Conservation (phyloP, 345 rosid genomes). For the Corchorus olitorius region DNA sequence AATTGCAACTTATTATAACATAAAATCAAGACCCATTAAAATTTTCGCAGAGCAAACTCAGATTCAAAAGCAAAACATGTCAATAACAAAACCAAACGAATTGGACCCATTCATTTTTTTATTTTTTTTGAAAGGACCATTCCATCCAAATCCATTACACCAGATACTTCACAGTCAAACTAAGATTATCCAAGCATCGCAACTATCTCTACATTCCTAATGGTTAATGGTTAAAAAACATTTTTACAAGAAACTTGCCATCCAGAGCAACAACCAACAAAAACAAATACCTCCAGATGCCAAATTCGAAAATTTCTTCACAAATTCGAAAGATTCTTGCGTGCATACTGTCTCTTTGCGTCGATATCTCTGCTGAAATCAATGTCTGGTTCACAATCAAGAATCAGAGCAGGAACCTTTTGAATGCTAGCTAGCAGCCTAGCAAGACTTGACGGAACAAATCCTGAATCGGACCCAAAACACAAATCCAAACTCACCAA, state of each 20-base stretch:
- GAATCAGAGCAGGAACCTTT: conserved; percentile 94
- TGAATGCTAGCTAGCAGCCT: not conserved
- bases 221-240: conserved; percentile 29
- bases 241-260: conserved; percentile 28
- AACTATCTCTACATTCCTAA: conserved; percentile 28
- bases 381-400: conserved; percentile 95
- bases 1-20: no score
- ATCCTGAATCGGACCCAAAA: conserved; percentile 10
- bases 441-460: not conserved
- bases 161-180: not conserved
- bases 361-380: conserved; percentile 81
- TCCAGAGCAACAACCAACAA: not conserved
- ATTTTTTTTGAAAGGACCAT: not conserved
- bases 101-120: no score
- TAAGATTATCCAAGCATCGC: not conserved
- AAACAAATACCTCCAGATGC: not conserved
- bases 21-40: no score
- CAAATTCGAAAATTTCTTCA: conserved; percentile 47
- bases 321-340: conserved; percentile 78
- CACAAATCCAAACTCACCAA: not conserved
- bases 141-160: not conserved
- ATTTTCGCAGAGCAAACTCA: no score
- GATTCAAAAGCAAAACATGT: no score
- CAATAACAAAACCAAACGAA: no score
- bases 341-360: conserved; percentile 85